Evolutionary conservation across 257 asterid species (phyloP), one percentile per base, ranked within the genome.

Genomic region (Gentiana dahurica): DNA sequence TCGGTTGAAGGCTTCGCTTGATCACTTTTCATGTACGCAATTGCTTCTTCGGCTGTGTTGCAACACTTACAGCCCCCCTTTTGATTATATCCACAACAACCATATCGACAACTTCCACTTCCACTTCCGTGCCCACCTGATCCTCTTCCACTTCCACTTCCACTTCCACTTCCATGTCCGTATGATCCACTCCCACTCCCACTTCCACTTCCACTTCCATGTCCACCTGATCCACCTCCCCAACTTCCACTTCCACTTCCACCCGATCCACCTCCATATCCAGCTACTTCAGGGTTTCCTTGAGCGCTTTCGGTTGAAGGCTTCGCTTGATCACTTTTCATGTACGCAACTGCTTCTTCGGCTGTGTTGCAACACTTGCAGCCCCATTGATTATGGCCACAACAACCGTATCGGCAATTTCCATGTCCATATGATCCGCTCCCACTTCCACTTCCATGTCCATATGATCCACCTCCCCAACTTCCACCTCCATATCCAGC

Each of bases 121-220:
- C 43, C 11, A 0, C 65, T 50, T 1, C 63, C 45, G 3, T 10
- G 15, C 1, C 64, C 64, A 0, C 33, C 7, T 4, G 34, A 47
- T 24, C 64, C 64, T 34, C 62, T 8, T n/a, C 63, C 63, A 34
- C 49, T 48, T 3, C 64, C 51, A 10, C 38, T 35, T 12, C 52
- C 36, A 11, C 48, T 12, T n/a, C 67, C 53, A 8, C 59, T 59
- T 3, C 58, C 5, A 1, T 51, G 12, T 0, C 44, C 49, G 6
- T 58, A 44, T 1, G 43, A 44, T 0, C 55, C 64, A 1, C 44
- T 35, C 2, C 51, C 24, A 24, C 24, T 24, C 24, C 24, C 24
- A 24, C 24, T 24, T 24, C 24, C 10, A 0, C 58, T 39, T 3
- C 51, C 51, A 12, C 65, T 50, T 15, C 51, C 12, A 0, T 34